Evolutionary conservation across 1,284 basidiomycete genomes (phyloP).

Genomic region (Earliella scabrosa): DNA sequence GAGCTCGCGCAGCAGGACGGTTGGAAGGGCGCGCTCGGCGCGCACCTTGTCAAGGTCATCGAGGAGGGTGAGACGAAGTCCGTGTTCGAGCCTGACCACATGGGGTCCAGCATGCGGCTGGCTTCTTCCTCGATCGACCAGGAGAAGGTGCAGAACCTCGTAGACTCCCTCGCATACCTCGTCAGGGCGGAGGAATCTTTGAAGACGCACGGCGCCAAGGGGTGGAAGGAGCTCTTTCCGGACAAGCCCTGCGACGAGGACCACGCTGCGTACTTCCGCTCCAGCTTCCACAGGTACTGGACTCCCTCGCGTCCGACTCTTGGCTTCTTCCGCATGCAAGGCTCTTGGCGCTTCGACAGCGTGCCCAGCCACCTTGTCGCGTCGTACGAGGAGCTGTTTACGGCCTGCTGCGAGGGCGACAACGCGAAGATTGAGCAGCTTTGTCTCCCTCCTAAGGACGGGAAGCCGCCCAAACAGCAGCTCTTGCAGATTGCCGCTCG

Average conservation of each 20-base stretch:
- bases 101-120: not conserved
- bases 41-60: conserved; percentile 1
- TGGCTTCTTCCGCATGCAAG: conserved; percentile 3
- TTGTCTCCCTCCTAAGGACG: conserved; percentile 46
- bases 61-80: not conserved
- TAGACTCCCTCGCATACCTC: conserved; percentile 39
- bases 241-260: conserved; percentile 20
- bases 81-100: not conserved
- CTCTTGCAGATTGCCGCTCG: conserved; percentile 47
- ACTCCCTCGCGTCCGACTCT: not conserved
- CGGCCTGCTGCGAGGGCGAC: conserved; percentile 55
- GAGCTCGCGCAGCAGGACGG: conserved; percentile 9
- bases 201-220: conserved; percentile 45
- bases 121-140: not conserved
- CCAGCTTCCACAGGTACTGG: not conserved
- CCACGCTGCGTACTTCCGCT: not conserved
- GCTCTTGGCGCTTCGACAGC: not conserved
- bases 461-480: conserved; percentile 24
- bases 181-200: conserved; percentile 42
- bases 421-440: conserved; percentile 51
- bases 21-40: conserved; percentile 18
- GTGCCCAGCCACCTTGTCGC: conserved; percentile 30
- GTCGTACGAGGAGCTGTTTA: conserved; percentile 54
- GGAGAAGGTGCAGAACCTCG: conserved; percentile 16
- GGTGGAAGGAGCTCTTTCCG: conserved; percentile 46